Evolutionary conservation across 495 filamentous ascomycete genomes (phyloP).

Genomic region (Penicillium antarcticum): DNA sequence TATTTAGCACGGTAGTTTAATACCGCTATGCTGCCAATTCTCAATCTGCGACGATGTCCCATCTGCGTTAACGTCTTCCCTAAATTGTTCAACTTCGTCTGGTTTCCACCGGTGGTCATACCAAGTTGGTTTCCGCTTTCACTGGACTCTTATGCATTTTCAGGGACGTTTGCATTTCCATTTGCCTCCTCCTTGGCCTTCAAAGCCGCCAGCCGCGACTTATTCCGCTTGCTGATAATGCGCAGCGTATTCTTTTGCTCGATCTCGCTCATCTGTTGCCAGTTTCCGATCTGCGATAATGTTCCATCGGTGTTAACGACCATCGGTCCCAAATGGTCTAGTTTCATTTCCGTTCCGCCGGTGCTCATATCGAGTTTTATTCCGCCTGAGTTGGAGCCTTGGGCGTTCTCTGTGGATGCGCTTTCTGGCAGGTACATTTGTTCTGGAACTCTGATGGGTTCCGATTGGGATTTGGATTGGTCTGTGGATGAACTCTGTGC

Average conservation of each 20-base stretch:
- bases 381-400: slow-evolving; percentile 4
- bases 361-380: slow-evolving; percentile 47
- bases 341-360: slow-evolving; percentile 39
- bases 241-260: slow-evolving; percentile 61
- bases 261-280: slow-evolving; percentile 61
- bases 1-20: too few species aligned
- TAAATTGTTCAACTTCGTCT: too few species aligned
- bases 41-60: neutral
- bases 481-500: neutral
- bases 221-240: slow-evolving; percentile 61
- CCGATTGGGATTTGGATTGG: slow-evolving; percentile 2
- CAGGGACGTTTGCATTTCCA: neutral
- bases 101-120: too few species aligned
- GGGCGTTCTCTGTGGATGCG: slow-evolving; percentile 11
- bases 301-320: slow-evolving; percentile 67
- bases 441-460: slow-evolving; percentile 5
- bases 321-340: slow-evolving; percentile 62
- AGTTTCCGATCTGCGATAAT: slow-evolving; percentile 63
- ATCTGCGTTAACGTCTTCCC: too few species aligned
- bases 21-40: neutral
- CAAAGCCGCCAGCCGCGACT: slow-evolving; percentile 54
- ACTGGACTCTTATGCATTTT: too few species aligned
- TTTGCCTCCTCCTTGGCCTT: slow-evolving; percentile 27
- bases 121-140: too few species aligned
- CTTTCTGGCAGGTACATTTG: slow-evolving; percentile 30